Conservation (phyloP, 805 yeast species). For the Sungouiozyma ichnusensis region DNA sequence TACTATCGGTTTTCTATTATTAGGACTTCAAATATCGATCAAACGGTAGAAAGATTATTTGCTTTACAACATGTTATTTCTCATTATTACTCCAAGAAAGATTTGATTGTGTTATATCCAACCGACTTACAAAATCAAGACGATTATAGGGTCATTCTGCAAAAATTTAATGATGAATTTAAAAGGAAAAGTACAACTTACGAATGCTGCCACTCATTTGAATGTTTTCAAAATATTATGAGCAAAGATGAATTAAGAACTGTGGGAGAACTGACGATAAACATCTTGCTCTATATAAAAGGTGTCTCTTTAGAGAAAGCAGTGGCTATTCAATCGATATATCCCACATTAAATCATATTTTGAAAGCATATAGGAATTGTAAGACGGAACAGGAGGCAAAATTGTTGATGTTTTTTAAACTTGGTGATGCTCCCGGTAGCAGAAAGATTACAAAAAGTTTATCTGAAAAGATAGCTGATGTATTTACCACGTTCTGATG, state of each 20-base stretch:
- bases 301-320: constrained; percentile 89
- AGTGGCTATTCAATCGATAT: constrained; percentile 55
- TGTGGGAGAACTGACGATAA: constrained; percentile 62
- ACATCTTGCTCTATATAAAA: constrained; percentile 65
- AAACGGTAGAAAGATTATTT: constrained; percentile 41
- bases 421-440: constrained; percentile 26
- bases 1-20: constrained; percentile 57
- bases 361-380: constrained; percentile 23
- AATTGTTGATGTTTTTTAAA: constrained; percentile 16
- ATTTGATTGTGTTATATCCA: constrained; percentile 44
- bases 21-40: constrained; percentile 61
- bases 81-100: constrained; percentile 34
- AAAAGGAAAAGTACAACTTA: constrained; percentile 19
- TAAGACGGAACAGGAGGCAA: constrained; percentile 18
- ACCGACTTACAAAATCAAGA: constrained; percentile 38
- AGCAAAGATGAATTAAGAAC: constrained; percentile 63
- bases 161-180: constrained; percentile 37
- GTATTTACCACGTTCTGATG: constrained; percentile 7
- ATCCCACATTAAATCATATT: constrained; percentile 56
- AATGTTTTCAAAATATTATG: constrained; percentile 54
- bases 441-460: constrained; percentile 23
- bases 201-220: constrained; percentile 38
- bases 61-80: constrained; percentile 40
- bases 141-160: constrained; percentile 36
- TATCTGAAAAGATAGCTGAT: constrained; percentile 27